A percentile compares a stretch with the other conserved stretches of the same genome.
Evolutionary conservation across 2,329 filamentous ascomycete genomes (phyloP).

Genomic region (Ophiostoma novo-ulmi): DNA sequence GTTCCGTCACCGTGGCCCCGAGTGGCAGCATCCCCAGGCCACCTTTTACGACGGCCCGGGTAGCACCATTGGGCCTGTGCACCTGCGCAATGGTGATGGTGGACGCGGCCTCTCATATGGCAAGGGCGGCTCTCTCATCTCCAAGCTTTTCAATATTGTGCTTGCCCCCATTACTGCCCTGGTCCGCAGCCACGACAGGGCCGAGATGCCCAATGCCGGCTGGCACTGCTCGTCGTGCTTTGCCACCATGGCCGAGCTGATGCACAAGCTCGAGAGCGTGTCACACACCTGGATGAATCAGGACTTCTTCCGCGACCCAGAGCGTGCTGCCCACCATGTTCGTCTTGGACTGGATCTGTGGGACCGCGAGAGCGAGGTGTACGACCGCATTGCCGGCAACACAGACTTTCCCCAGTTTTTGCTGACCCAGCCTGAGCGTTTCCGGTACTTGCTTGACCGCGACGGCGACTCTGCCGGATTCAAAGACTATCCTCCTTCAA

Average conservation of each 20-base stretch:
- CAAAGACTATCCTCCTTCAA: conserved; percentile 38
- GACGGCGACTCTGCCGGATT: conserved; percentile 47
- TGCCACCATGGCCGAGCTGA: conserved; percentile 49
- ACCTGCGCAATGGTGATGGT: conserved; percentile 48
- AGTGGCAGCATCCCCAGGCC: conserved; percentile 57
- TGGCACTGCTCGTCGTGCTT: conserved; percentile 63
- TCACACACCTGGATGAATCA: conserved; percentile 52
- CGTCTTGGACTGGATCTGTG: conserved; percentile 51
- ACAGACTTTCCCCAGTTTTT: conserved; percentile 50
- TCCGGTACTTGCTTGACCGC: conserved; percentile 43
- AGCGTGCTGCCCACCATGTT: conserved; percentile 48
- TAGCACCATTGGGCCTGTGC: conserved; percentile 48
- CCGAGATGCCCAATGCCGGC: conserved; percentile 44
- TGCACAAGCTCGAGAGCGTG: conserved; percentile 53
- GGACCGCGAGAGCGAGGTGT: conserved; percentile 46
- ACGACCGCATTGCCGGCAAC: conserved; percentile 46
- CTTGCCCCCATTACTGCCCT: conserved; percentile 30
- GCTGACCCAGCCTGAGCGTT: conserved; percentile 37
- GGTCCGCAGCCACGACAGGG: conserved; percentile 40
- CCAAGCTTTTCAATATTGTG: neutral
- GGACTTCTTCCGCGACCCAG: conserved; percentile 43
- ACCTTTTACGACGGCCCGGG: conserved; percentile 47
- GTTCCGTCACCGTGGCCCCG: conserved; percentile 41
- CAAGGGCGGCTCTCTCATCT: neutral
- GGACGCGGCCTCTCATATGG: conserved; percentile 28